A percentile compares a stretch with the other conserved stretches of the same genome.
Conservation (phyloP, 1,284 basidiomycete genomes). For the Moniliella sp. region DNA sequence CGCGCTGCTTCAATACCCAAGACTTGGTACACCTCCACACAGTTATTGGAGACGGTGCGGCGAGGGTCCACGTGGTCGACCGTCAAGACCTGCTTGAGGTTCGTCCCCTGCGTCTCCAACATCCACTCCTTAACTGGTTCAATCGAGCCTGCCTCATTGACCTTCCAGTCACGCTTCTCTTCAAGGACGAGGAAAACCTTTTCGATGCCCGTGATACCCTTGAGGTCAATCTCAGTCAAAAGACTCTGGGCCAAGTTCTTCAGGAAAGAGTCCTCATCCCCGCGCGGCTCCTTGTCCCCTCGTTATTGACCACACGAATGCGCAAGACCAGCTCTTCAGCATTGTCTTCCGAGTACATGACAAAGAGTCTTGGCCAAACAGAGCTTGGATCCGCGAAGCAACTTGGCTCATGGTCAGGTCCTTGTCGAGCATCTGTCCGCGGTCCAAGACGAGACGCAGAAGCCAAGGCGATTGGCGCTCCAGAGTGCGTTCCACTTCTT, state of each 20-base stretch:
- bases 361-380: constrained; percentile 89
- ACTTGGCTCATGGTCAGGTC: constrained; percentile 89
- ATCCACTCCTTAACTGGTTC: constrained; percentile 55
- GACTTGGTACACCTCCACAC: constrained; percentile 84
- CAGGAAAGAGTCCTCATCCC: constrained; percentile 88
- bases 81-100: constrained; percentile 47
- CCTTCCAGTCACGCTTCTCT: constrained; percentile 45
- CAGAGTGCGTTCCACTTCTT: constrained; percentile 73
- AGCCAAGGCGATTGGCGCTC: constrained; percentile 90
- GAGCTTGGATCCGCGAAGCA: constrained; percentile 74
- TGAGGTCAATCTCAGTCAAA: constrained; percentile 72
- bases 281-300: constrained; percentile 63
- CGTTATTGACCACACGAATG: constrained; percentile 66
- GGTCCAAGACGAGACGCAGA: constrained; percentile 82
- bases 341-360: constrained; percentile 97
- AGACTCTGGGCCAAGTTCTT: constrained; percentile 87
- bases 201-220: constrained; percentile 72
- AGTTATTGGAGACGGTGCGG: constrained; percentile 87
- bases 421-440: constrained; percentile 90
- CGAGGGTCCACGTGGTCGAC: constrained; percentile 80
- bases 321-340: constrained; percentile 90
- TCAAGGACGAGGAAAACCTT: constrained; percentile 82
- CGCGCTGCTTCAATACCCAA: constrained; percentile 93
- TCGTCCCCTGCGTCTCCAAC: constrained; percentile 73
- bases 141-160: constrained; percentile 29